These are phyloP conservation scores for Postia placenta DNA, from an alignment of 768 basidiomycete genomes.

Conservation along the genomic window DNA sequence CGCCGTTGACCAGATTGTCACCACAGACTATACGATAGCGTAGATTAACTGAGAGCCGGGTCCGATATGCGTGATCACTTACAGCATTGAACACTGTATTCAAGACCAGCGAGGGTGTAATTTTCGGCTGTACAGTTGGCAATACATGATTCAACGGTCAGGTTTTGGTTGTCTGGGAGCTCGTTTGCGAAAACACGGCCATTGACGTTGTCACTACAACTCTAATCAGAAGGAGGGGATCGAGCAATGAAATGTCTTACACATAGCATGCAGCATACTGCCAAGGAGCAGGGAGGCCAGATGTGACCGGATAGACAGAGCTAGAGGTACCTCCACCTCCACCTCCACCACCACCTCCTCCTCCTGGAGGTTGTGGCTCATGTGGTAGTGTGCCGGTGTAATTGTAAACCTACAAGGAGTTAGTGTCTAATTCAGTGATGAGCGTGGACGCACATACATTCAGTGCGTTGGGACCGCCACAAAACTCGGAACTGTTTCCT, in stretches of 20 bases:
- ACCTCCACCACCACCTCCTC: conserved; percentile 13
- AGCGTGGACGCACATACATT: conserved; percentile 29
- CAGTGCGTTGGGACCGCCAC: conserved; percentile 65
- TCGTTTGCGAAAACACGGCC: conserved; percentile 55
- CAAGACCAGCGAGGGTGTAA: conserved; percentile 64
- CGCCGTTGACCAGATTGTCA: conserved; percentile 55
- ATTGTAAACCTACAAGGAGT: conserved; percentile 40
- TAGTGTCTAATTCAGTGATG: background rate
- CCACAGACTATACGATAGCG: conserved; percentile 55
- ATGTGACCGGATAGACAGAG: conserved; percentile 39
- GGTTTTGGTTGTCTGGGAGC: conserved; percentile 27
- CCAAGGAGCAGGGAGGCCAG: conserved; percentile 51
- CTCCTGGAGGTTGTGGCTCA: conserved; percentile 19
- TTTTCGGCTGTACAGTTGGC: conserved; percentile 45
- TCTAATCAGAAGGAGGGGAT: too few species aligned
- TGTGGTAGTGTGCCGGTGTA: conserved; percentile 56
- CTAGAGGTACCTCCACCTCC: conserved; percentile 9
- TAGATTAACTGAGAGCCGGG: background rate
- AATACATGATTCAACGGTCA: conserved; percentile 64
- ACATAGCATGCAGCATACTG: conserved; percentile 62
- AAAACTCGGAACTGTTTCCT: conserved; percentile 59
- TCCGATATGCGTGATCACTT: conserved; percentile 19
- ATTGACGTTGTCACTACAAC: conserved; percentile 45
- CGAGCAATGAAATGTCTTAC: conserved; percentile 28
- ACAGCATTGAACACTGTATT: conserved; percentile 54